Conservation (phyloP, 2,329 filamentous ascomycete species). For the Amauroascus niger region DNA sequence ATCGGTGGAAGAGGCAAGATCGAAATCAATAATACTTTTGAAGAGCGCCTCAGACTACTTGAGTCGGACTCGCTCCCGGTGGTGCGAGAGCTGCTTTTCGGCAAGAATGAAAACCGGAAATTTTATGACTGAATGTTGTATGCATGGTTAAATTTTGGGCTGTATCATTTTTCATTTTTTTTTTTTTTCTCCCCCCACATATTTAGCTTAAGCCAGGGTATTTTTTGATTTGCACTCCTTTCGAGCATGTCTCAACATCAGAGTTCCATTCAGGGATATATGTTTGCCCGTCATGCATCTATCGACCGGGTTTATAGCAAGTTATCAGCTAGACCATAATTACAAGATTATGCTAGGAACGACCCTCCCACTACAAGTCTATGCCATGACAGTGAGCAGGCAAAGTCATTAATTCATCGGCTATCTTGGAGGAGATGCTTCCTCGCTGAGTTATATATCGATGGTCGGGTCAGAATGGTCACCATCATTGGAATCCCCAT, state of each 20-base stretch:
- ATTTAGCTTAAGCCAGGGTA: background rate
- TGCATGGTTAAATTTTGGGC: background rate
- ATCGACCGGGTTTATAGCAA: background rate
- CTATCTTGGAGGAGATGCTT: background rate
- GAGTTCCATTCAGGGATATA: background rate
- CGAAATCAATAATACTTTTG: slow-evolving; percentile 96
- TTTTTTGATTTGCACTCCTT: background rate
- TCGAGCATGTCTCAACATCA: background rate
- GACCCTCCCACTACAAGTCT: background rate
- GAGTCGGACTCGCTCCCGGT: slow-evolving; percentile 76
- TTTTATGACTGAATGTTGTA: slow-evolving; percentile 64
- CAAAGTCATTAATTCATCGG: background rate
- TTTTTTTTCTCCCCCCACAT: background rate
- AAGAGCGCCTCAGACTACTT: slow-evolving; percentile 76
- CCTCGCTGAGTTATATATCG: background rate
- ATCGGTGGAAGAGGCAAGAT: slow-evolving; percentile 83
- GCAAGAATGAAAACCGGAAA: slow-evolving; percentile 88
- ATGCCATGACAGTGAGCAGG: background rate
- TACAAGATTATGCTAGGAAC: background rate
- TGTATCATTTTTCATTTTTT: background rate
- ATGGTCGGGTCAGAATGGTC: background rate
- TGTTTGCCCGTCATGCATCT: background rate
- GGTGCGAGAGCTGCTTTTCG: slow-evolving; percentile 79
- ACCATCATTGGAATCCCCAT: background rate
- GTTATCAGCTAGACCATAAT: background rate